Percentiles rank a stretch among this genome's conserved stretches.
phyloP scores from a whole-genome alignment of 805 yeast genomes.

The Clavispora carvajalis region DNA sequence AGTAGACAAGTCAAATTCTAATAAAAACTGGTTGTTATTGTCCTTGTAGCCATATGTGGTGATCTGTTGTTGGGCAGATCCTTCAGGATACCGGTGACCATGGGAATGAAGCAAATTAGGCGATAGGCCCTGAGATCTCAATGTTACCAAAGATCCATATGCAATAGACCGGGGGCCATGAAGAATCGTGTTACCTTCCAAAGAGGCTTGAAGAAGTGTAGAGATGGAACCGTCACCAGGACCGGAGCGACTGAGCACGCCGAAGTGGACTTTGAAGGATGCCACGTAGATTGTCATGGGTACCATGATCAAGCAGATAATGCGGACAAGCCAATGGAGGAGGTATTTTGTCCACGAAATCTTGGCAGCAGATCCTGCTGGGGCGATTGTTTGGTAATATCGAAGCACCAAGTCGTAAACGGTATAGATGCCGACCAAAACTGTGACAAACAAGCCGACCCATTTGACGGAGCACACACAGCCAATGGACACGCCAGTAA shows the following conservation, averaged over 20 bases:
- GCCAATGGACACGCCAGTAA: slow-evolving; percentile 68
- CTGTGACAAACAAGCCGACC: slow-evolving; percentile 74
- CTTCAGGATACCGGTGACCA: slow-evolving; percentile 78
- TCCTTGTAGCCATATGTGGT: slow-evolving; percentile 88
- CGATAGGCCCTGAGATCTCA: slow-evolving; percentile 66
- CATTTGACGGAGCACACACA: slow-evolving; percentile 82
- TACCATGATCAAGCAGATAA: slow-evolving; percentile 57
- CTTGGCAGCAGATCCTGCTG: slow-evolving; percentile 2
- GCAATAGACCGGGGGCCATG: slow-evolving; percentile 66
- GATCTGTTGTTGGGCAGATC: slow-evolving; percentile 89
- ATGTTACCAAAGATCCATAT: slow-evolving; percentile 55
- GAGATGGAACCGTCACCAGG: slow-evolving; percentile 92
- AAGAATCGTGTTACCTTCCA: slow-evolving; percentile 60
- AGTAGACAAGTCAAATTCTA: slow-evolving; percentile 39
- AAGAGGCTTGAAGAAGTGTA: slow-evolving; percentile 82
- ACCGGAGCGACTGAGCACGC: slow-evolving; percentile 71
- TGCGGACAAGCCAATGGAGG: slow-evolving; percentile 70
- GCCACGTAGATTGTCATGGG: slow-evolving; percentile 67
- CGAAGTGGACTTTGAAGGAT: slow-evolving; percentile 79
- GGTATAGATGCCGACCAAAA: slow-evolving; percentile 54
- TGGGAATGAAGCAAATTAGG: slow-evolving; percentile 86
- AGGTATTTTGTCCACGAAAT: slow-evolving; percentile 26
- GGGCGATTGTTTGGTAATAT: slow-evolving; percentile 26
- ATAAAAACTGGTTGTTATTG: slow-evolving; percentile 14
- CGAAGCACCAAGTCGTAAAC: slow-evolving; percentile 47